Evolutionary conservation across 2,329 filamentous ascomycete genomes (phyloP), one percentile per base, ranked within the genome.

Genomic region (Fusarium nelsonii): DNA sequence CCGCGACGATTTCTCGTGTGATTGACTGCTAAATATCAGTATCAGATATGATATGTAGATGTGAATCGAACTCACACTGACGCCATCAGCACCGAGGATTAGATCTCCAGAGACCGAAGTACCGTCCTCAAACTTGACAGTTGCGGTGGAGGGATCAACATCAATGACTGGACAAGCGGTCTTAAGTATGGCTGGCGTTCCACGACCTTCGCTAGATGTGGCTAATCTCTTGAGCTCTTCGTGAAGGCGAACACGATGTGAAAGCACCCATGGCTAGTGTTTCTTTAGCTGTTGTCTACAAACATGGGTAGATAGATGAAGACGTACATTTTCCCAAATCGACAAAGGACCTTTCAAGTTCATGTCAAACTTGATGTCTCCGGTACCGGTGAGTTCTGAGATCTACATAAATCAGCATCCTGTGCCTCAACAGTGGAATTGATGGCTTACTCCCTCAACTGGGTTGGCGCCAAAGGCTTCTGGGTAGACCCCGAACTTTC

Each of bases 51-150:
- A 34, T 1, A 12, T 2, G 12, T 1, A 1, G 12, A 23, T 23
- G 4, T 23, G 23, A 6, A 14, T 16, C 1, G 2, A 16, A 5
- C 76, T 76, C 40, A 81, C 82, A 69, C 83, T 80, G 4, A 87
- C 84, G 0, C 87, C 87, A 64, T 88, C 86, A 1, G 85, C 86
- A 4, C 85, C 86, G 5, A 88, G 65, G 3, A 88, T 68, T 1
- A 88, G 60, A 64, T 89, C 85, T 6, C 82, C 84, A 2, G 78
- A 66, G 10, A 84, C 70, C 3, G 69, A 71, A 0, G 79, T 75
- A 0, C 85, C 86, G 43, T 82, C 78, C 6, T 81, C 81, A 2
- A 88, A 79, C 2, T 76, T 81, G 1, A 88, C 68, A 0, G 76
- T 81, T 1, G 79, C 82, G 4, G 72, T 74, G 1, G 77, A 58